Evolutionary conservation across 495 filamentous ascomycete genomes (phyloP).

Genomic region (Talaromyces ruber): DNA sequence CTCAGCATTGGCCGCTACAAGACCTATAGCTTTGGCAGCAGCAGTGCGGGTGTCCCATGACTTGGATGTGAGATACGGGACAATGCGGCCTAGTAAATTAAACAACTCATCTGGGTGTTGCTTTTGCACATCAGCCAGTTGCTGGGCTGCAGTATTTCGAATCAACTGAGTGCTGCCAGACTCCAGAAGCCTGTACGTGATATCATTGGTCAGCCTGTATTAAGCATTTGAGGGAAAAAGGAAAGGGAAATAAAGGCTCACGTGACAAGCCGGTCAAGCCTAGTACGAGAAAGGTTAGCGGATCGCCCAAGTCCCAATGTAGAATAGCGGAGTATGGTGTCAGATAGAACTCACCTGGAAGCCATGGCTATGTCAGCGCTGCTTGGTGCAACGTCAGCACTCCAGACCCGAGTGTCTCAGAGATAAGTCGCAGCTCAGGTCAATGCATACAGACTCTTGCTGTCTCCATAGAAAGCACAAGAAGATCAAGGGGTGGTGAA

Average conservation of each 20-base stretch:
- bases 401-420: not conserved
- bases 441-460: not conserved
- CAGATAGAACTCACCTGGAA: constrained; percentile 37
- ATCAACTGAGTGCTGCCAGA: constrained; percentile 92
- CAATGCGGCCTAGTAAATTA: constrained; percentile 89
- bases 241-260: constrained; percentile 36
- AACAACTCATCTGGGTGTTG: constrained; percentile 95
- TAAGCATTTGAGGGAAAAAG: not conserved
- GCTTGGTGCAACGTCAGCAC: not conserved
- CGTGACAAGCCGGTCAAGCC: constrained; percentile 90
- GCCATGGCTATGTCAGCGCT: constrained; percentile 24
- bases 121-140: constrained; percentile 95
- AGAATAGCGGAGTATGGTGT: constrained; percentile 5
- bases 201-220: constrained; percentile 19
- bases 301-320: constrained; percentile 18
- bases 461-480: not conserved
- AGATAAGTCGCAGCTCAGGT: not conserved
- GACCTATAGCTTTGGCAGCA: constrained; percentile 83
- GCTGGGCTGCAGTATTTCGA: constrained; percentile 90
- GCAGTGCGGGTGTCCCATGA: constrained; percentile 94
- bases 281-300: constrained; percentile 33
- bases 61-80: constrained; percentile 85
- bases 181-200: constrained; percentile 69
- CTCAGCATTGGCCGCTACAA: constrained; percentile 84
- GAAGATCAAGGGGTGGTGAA: not conserved